Conservation (phyloP, 2,329 filamentous ascomycete genomes). For the Aschersonia sp. region DNA sequence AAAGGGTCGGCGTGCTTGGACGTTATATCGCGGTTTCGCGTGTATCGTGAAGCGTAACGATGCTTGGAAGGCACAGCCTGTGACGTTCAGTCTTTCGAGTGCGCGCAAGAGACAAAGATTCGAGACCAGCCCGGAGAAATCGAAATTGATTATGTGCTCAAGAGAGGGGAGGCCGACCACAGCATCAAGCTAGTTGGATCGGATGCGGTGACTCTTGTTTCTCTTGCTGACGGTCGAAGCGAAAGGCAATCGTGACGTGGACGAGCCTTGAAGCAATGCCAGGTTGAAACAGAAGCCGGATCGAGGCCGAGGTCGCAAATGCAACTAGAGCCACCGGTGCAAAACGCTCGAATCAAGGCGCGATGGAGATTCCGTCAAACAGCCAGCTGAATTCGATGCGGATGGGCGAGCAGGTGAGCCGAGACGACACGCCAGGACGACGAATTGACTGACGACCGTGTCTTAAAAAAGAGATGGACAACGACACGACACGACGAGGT, state of each 20-base stretch:
- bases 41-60: not conserved
- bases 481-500: conserved; percentile 7
- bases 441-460: conserved; percentile 3
- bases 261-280: not conserved
- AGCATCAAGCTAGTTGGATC: conserved; percentile 31
- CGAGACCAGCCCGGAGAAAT: conserved; percentile 34
- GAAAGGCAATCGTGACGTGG: conserved; percentile 2
- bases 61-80: conserved; percentile 18
- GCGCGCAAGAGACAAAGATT: conserved; percentile 14
- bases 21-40: not conserved
- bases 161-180: conserved; percentile 21
- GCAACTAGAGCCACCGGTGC: too few species aligned
- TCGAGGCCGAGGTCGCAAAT: conserved; percentile 8
- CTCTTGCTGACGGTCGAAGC: conserved; percentile 24
- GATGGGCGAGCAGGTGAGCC: not conserved
- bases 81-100: conserved; percentile 2
- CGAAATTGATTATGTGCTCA: conserved; percentile 12
- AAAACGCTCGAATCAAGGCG: not conserved
- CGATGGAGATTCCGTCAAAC: conserved; percentile 6
- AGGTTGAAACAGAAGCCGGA: conserved; percentile 4
- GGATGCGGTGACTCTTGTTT: conserved; percentile 9
- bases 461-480: conserved; percentile 4
- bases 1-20: not conserved
- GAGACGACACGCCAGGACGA: conserved; percentile 5
- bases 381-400: conserved; percentile 9